A percentile compares a stretch with the other conserved stretches of the same genome.
phyloP scores from a whole-genome alignment of 2,329 filamentous ascomycete genomes.

The Hymenoscyphus occultus region DNA sequence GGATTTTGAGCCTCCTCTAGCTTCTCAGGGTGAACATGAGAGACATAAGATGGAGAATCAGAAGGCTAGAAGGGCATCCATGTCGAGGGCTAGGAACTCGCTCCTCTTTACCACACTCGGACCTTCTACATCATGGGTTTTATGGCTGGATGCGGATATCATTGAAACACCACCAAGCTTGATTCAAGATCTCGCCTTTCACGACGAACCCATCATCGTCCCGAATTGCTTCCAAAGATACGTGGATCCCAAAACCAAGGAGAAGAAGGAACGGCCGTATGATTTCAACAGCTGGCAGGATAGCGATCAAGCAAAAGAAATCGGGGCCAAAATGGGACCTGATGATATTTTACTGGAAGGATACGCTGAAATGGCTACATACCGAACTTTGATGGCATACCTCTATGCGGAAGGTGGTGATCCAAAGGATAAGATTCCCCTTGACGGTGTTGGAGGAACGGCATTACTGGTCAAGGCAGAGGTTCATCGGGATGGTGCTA shows the following conservation, averaged over 20 bases:
- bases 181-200: slow-evolving; percentile 85
- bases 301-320: slow-evolving; percentile 70
- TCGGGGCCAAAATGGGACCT: slow-evolving; percentile 76
- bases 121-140: slow-evolving; percentile 87
- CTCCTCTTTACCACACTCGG: slow-evolving; percentile 93
- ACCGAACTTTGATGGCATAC: slow-evolving; percentile 86
- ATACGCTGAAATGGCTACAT: slow-evolving; percentile 90
- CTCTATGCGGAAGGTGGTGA: slow-evolving; percentile 61
- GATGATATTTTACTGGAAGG: slow-evolving; percentile 94
- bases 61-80: slow-evolving; percentile 78
- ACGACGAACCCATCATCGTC: slow-evolving; percentile 87
- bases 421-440: slow-evolving; percentile 60
- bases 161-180: slow-evolving; percentile 80
- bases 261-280: slow-evolving; percentile 76
- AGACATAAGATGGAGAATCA: slow-evolving; percentile 91
- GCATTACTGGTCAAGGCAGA: slow-evolving; percentile 93
- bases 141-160: slow-evolving; percentile 94
- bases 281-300: slow-evolving; percentile 99
- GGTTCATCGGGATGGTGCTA: slow-evolving; percentile 93
- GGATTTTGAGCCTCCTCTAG: slow-evolving; percentile 81
- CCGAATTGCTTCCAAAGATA: slow-evolving; percentile 95
- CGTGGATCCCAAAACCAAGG: slow-evolving; percentile 64
- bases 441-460: slow-evolving; percentile 93
- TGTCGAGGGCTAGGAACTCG: slow-evolving; percentile 92
- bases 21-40: slow-evolving; percentile 80